Conservation (phyloP, 1,139 yeast genomes). For the Diutina siamensis region DNA sequence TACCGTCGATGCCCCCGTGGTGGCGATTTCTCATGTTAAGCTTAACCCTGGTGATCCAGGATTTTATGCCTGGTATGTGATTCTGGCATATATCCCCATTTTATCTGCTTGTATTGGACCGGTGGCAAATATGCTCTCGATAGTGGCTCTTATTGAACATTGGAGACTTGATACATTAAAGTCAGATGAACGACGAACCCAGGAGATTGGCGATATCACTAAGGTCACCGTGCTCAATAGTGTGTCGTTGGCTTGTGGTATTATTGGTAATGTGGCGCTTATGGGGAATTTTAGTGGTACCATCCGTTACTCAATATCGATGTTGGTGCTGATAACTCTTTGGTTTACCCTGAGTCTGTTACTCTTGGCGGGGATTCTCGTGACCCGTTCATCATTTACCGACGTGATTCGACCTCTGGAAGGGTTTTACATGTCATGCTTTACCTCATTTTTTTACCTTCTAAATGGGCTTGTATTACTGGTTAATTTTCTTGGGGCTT, state of each 20-base stretch:
- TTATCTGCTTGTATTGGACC: slow-evolving; percentile 73
- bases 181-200: slow-evolving; percentile 15
- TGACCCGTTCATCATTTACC: slow-evolving; percentile 14
- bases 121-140: slow-evolving; percentile 57
- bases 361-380: slow-evolving; percentile 36
- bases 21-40: slow-evolving; percentile 18
- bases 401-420: slow-evolving; percentile 28
- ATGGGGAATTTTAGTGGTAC: slow-evolving; percentile 54
- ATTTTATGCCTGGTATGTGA: slow-evolving; percentile 47
- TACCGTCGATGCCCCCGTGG: slow-evolving; percentile 18
- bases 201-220: slow-evolving; percentile 21
- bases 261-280: slow-evolving; percentile 53
- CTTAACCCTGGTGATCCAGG: slow-evolving; percentile 35
- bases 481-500: slow-evolving; percentile 52
- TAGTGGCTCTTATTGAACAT: slow-evolving; percentile 58
- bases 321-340: slow-evolving; percentile 46
- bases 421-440: slow-evolving; percentile 70
- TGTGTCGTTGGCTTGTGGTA: slow-evolving; percentile 50
- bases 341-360: slow-evolving; percentile 50
- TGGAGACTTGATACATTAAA: slow-evolving; percentile 30
- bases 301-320: slow-evolving; percentile 46
- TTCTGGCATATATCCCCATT: slow-evolving; percentile 60
- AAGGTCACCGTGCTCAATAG: slow-evolving; percentile 46
- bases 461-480: slow-evolving; percentile 39
- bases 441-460: slow-evolving; percentile 52